Base-by-base conservation (phyloP, 805 yeast genomes). In the Sporopachydermia lactativora region DNA sequence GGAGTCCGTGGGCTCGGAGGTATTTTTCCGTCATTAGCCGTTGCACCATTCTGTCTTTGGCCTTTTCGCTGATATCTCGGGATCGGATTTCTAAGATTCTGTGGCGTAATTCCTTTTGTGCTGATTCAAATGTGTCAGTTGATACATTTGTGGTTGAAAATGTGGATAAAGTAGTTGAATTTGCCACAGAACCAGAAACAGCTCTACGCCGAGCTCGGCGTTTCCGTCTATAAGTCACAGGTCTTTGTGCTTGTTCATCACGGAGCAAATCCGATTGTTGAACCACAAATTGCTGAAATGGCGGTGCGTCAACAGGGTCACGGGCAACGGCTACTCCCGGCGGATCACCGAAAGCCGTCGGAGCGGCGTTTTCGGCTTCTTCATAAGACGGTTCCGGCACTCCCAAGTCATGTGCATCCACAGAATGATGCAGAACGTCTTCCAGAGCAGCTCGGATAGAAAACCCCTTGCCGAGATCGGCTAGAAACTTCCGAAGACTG, bases 11-110 rank as follows among this genome's bases (percentile, higher is more conserved):
- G 19, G 43, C 39, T 42, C 48, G 43, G 42, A 42, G 53, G 44
- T 57, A 60, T 13, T 51, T 48, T 38, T 47, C 55, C 15, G 64
- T 55, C 64, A 61, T 60, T 19, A 61, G 48, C 19, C 47, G 43
- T 42, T 61, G 66, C 39, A 62, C 56, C 39, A 45, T 39, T 34
- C 42, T 36, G 6, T 60, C 65, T 31, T 56, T 51, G 34, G 60
- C 63, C 14, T 51, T 43, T 16, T 61, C 65, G 15, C 56, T 39
- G 14, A 61, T 41, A 17, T 49, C 51, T 3, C 43, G 44, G 28
- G 19, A 19, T 6, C 52, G 47, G 18, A 61, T 55, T 28, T 48
- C 57, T 17, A 46, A 17, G 28, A 61, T 62, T 39, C 50, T 48
- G 34, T 42, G 46, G 4, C 64, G 48, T 5, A 60, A 44, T 18